Evolutionary conservation across 2,329 filamentous ascomycete species (phyloP).

Genomic region (Ampelomyces quisqualis): DNA sequence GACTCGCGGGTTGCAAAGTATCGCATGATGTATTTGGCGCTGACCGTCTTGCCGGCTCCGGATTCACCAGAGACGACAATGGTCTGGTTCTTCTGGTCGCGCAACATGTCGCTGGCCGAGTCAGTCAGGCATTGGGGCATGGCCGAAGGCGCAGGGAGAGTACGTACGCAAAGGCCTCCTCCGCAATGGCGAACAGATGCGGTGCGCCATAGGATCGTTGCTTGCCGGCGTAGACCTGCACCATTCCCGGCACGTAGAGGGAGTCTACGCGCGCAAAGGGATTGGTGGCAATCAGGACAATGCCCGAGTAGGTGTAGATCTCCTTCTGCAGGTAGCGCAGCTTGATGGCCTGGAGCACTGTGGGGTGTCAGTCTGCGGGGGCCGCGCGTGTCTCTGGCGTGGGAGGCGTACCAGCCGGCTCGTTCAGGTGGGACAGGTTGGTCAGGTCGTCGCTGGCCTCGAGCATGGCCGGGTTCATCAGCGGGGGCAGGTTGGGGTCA

Average conservation of each 20-base stretch:
- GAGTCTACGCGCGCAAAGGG: constrained; percentile 97
- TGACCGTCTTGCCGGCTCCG: constrained; percentile 97
- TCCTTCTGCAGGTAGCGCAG: constrained; percentile 97
- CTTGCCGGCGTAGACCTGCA: constrained; percentile 98
- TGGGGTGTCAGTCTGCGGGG: constrained; percentile 32
- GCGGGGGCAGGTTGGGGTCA: constrained; percentile 76
- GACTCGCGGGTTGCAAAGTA: constrained; percentile 98
- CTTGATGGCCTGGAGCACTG: constrained; percentile 95
- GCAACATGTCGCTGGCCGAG: constrained; percentile 79
- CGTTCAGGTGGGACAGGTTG: constrained; percentile 95
- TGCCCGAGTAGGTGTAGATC: constrained; percentile 99
- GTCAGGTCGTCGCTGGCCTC: constrained; percentile 98
- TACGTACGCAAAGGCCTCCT: constrained; percentile 93
- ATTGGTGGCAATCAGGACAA: constrained; percentile 97
- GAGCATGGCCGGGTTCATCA: constrained; percentile 98
- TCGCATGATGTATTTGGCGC: constrained; percentile 99
- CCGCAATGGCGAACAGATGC: constrained; percentile 97
- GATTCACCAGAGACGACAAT: constrained; percentile 99
- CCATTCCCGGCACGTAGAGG: constrained; percentile 97
- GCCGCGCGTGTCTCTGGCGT: constrained; percentile 1
- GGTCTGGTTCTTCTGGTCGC: constrained; percentile 94
- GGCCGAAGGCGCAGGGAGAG: constrained; percentile 1
- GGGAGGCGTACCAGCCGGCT: constrained; percentile 76
- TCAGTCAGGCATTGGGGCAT: constrained; percentile 13
- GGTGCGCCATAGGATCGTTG: constrained; percentile 95